Conservation (phyloP, 306 rosid species). For the Dryas alaskensis region DNA sequence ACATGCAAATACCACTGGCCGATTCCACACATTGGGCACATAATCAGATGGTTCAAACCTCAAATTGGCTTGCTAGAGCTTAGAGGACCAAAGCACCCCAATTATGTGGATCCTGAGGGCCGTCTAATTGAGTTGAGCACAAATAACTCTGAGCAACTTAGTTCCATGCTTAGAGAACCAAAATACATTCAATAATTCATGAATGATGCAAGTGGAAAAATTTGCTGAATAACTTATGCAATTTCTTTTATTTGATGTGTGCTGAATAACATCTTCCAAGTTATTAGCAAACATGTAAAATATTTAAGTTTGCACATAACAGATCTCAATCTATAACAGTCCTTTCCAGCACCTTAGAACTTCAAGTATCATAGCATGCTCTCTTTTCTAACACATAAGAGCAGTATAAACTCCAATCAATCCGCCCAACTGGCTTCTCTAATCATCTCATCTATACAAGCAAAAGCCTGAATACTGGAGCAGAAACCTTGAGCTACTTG, state of each 20-base stretch:
- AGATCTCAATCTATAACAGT: slow-evolving; percentile 4
- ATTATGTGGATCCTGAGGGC: no score
- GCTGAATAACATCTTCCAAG: background rate
- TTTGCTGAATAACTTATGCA: background rate
- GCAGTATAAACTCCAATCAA: background rate
- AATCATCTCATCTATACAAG: background rate
- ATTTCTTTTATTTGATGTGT: background rate
- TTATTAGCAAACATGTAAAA: background rate
- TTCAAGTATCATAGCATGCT: background rate
- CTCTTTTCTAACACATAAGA: background rate
- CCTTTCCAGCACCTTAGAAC: background rate
- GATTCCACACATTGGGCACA: no score
- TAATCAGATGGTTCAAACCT: no score
- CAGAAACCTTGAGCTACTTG: slow-evolving; percentile 16
- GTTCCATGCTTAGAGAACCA: background rate
- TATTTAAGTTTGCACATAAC: background rate
- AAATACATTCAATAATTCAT: background rate
- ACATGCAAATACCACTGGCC: no score
- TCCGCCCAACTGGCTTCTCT: background rate
- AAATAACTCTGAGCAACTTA: no score
- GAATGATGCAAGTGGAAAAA: background rate
- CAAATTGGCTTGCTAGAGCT: no score
- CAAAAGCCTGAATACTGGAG: background rate
- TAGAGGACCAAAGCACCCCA: no score
- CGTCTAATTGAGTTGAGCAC: no score